These are phyloP conservation scores for Gigaspora rosea DNA, from an alignment of 192 early-diverging fungal genomes.

Conservation along the genomic window DNA sequence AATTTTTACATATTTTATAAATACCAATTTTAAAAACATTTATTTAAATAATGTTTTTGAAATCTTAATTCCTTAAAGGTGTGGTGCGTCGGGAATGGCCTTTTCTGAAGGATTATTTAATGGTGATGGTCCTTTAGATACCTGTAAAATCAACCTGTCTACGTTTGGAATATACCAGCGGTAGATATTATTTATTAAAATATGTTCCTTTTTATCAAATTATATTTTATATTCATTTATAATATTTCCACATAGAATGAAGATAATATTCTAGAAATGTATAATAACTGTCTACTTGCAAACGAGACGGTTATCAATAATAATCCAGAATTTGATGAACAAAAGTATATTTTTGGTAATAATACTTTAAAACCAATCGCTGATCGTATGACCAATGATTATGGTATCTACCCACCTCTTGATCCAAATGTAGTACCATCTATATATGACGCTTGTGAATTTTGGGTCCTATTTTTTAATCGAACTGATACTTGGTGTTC, in stretches of 20 bases:
- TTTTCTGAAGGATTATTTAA: slow-evolving; percentile 18
- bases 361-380: slow-evolving; percentile 4
- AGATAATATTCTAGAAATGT: not conserved
- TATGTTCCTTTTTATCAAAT: no score
- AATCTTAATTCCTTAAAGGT: not conserved
- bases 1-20: not conserved
- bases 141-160: not conserved
- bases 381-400: not conserved
- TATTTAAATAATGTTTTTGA: no score
- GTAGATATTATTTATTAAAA: not conserved
- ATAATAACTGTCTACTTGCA: not conserved
- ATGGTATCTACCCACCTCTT: not conserved
- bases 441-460: not conserved
- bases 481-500: slow-evolving; percentile 3
- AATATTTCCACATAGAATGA: not conserved
- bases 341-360: not conserved
- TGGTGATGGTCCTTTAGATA: not conserved
- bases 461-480: not conserved
- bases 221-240: no score
- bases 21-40: no score
- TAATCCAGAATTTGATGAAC: not conserved
- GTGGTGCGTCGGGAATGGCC: not conserved
- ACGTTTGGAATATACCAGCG: not conserved
- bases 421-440: not conserved
- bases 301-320: not conserved